A percentile compares a stretch with the other conserved stretches of the same genome.
Evolutionary conservation across 768 basidiomycete species (phyloP).

Genomic region (Suillus occidentalis): DNA sequence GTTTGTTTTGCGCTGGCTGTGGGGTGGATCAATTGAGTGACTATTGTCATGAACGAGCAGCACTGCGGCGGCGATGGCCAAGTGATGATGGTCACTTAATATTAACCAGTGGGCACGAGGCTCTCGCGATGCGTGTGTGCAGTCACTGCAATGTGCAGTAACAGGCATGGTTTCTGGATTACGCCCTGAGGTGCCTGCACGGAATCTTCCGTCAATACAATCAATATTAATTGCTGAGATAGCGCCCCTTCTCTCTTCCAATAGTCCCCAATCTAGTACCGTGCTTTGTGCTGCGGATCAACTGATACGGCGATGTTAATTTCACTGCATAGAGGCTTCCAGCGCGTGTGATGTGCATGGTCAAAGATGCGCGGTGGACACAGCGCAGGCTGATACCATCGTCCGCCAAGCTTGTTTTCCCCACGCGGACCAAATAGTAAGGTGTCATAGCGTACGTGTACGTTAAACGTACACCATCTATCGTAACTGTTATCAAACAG

Average conservation of each 20-base stretch:
- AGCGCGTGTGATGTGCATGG: not conserved
- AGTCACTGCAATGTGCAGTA: not conserved
- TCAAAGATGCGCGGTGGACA: not conserved
- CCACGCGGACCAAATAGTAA: not conserved
- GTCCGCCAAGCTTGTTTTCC: not conserved
- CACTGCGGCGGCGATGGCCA: not conserved
- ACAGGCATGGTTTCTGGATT: not conserved
- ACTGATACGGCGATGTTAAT: not conserved
- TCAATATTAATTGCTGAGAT: not conserved
- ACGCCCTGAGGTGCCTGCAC: not conserved
- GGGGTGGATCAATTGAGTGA: not conserved
- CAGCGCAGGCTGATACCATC: not conserved
- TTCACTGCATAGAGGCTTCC: not conserved
- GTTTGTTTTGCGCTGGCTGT: not conserved
- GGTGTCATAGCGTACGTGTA: not conserved
- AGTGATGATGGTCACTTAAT: not conserved
- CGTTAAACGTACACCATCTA: not conserved
- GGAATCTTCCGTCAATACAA: not conserved
- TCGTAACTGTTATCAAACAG: not conserved
- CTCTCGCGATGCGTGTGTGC: not conserved
- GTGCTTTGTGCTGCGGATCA: not conserved
- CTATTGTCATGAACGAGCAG: not conserved
- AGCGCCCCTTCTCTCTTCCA: not conserved
- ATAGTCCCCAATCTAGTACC: not conserved
- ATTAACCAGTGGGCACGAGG: not conserved